Percentiles rank a stretch among this genome's conserved stretches.
Conservation (phyloP, 208 protist species). For the Leishmania amazonensis region DNA sequence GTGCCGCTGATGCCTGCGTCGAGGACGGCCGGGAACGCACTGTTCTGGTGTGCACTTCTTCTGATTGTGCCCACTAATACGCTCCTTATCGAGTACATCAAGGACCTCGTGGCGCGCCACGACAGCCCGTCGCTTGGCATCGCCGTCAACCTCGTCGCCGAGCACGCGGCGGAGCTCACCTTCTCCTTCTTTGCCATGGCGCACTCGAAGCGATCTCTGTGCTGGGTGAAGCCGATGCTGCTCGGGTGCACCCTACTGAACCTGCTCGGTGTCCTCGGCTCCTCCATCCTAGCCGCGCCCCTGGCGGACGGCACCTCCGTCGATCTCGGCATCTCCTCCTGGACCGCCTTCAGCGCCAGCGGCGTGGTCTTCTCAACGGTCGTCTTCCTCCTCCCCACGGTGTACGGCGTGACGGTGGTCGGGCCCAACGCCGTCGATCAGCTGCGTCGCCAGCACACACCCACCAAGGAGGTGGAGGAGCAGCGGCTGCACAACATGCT, state of each 20-base stretch:
- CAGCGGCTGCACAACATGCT: slow-evolving; percentile 30
- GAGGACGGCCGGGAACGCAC: not conserved
- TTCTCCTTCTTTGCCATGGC: slow-evolving; percentile 50
- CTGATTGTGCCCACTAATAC: slow-evolving; percentile 34
- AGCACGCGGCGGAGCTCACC: slow-evolving; percentile 62
- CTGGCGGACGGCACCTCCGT: slow-evolving; percentile 24
- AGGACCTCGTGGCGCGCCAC: slow-evolving; percentile 61
- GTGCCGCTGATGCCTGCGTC: slow-evolving; percentile 4
- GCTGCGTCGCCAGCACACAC: slow-evolving; percentile 8
- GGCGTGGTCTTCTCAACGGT: slow-evolving; percentile 41
- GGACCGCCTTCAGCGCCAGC: slow-evolving; percentile 40
- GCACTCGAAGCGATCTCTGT: slow-evolving; percentile 35
- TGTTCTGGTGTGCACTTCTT: slow-evolving; percentile 39
- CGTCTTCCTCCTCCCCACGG: slow-evolving; percentile 57
- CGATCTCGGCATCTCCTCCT: slow-evolving; percentile 37
- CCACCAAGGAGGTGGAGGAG: slow-evolving; percentile 9
- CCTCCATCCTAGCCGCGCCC: slow-evolving; percentile 42
- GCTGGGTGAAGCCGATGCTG: slow-evolving; percentile 59
- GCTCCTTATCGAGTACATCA: slow-evolving; percentile 47
- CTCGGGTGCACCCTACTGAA: slow-evolving; percentile 70
- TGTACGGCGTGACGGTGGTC: slow-evolving; percentile 41
- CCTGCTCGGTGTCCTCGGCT: slow-evolving; percentile 66
- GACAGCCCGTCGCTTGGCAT: slow-evolving; percentile 42
- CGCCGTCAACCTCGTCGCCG: slow-evolving; percentile 60
- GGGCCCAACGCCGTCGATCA: slow-evolving; percentile 16